Evolutionary conservation across 1,284 basidiomycete genomes (phyloP).

Genomic region (Cutaneotrichosporon dermatis): DNA sequence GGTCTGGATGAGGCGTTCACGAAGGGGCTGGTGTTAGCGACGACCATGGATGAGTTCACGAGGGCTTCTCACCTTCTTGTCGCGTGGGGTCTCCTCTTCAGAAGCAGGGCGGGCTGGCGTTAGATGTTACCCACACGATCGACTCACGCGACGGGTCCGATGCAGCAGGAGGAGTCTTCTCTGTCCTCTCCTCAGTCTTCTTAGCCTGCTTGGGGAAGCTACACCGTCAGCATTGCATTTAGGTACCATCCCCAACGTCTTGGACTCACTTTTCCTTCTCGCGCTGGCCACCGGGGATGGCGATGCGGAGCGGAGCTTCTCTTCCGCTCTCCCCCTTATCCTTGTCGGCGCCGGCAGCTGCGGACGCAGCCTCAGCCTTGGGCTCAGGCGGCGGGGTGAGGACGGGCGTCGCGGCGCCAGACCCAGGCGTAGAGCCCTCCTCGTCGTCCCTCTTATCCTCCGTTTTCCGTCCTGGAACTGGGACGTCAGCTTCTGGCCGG

Average conservation of each 20-base stretch:
- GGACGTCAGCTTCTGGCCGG: conserved; percentile 1
- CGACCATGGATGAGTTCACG: background rate
- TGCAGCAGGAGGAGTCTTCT: background rate
- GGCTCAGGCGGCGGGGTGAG: conserved; percentile 9
- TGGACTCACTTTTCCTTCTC: conserved; percentile 37
- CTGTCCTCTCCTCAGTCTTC: conserved; percentile 3
- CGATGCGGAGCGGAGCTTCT: conserved; percentile 59
- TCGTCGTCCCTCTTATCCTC: conserved; percentile 1
- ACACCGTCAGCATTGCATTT: background rate
- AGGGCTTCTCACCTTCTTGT: conserved; percentile 7
- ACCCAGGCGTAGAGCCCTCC: conserved; percentile 8
- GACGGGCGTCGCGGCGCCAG: conserved; percentile 18
- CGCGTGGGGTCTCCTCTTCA: conserved; percentile 39
- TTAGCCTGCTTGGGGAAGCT: conserved; percentile 11
- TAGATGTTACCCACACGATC: background rate
- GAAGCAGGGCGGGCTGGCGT: background rate
- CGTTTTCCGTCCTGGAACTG: background rate
- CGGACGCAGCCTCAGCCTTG: conserved; percentile 35
- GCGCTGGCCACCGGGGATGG: conserved; percentile 67
- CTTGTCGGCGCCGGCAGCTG: background rate
- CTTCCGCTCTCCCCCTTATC: conserved; percentile 4
- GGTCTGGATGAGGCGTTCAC: conserved; percentile 38
- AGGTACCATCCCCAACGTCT: background rate
- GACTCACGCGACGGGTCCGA: background rate
- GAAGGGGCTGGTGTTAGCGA: conserved; percentile 28